These are phyloP conservation scores for Kazachstania africana DNA, from an alignment of 805 yeast genomes.

Conservation along the genomic window DNA sequence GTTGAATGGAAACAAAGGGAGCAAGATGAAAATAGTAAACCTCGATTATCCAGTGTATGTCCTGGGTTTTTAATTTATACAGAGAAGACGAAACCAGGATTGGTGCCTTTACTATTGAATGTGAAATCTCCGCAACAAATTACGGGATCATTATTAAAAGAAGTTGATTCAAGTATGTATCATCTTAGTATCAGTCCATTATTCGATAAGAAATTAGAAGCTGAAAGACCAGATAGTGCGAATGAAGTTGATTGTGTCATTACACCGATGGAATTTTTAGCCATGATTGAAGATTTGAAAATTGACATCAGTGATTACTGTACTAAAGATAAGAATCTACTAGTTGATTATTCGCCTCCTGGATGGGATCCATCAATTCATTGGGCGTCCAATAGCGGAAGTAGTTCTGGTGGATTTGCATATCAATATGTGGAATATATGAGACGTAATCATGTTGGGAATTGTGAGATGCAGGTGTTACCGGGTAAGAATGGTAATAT, in stretches of 20 bases:
- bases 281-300: slow-evolving; percentile 47
- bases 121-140: slow-evolving; percentile 90
- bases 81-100: slow-evolving; percentile 86
- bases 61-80: slow-evolving; percentile 97
- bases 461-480: slow-evolving; percentile 27
- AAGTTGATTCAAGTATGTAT: slow-evolving; percentile 33
- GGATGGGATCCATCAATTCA: slow-evolving; percentile 33
- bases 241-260: slow-evolving; percentile 87
- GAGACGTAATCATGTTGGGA: slow-evolving; percentile 18
- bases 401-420: slow-evolving; percentile 86
- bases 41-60: slow-evolving; percentile 63
- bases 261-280: slow-evolving; percentile 78
- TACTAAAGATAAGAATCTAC: slow-evolving; percentile 2
- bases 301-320: slow-evolving; percentile 25
- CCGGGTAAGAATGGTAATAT: slow-evolving; percentile 70
- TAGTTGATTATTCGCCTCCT: slow-evolving; percentile 10
- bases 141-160: slow-evolving; percentile 68
- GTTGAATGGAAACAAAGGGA: slow-evolving; percentile 7
- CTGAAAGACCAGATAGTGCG: slow-evolving; percentile 66
- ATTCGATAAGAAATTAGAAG: slow-evolving; percentile 91
- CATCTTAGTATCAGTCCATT: slow-evolving; percentile 93
- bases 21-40: slow-evolving; percentile 21
- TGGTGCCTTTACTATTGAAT: slow-evolving; percentile 56
- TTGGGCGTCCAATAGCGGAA: slow-evolving; percentile 70
- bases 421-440: slow-evolving; percentile 44